These are phyloP conservation scores for Coprinellus micaceus DNA, from an alignment of 768 basidiomycete species.

Conservation along the genomic window DNA sequence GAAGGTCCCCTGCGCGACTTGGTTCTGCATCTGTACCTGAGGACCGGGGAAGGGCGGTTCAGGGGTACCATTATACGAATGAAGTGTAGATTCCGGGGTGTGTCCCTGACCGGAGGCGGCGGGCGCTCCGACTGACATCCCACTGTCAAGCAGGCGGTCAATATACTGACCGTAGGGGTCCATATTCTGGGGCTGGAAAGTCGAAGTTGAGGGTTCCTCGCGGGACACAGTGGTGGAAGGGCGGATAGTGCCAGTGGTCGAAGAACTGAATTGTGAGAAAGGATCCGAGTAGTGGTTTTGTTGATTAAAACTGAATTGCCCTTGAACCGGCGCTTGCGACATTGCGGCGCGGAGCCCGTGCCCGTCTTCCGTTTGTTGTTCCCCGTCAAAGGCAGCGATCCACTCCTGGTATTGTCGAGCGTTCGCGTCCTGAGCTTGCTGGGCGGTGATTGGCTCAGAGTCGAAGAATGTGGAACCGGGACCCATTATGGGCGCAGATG, in stretches of 20 bases:
- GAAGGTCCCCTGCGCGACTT: neutral
- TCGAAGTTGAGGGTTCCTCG: no score
- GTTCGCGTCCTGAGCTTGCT: slow-evolving; percentile 22
- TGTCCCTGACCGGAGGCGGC: slow-evolving; percentile 17
- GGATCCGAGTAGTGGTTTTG: no score
- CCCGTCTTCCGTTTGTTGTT: slow-evolving; percentile 19
- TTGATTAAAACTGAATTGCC: slow-evolving; percentile 13
- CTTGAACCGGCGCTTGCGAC: slow-evolving; percentile 10
- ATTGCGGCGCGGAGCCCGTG: slow-evolving; percentile 4
- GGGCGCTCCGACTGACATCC: slow-evolving; percentile 17
- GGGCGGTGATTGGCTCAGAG: slow-evolving; percentile 30
- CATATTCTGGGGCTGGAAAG: neutral
- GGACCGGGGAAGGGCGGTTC: slow-evolving; percentile 27
- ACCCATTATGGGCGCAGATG: slow-evolving; percentile 48
- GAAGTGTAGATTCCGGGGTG: slow-evolving; percentile 23
- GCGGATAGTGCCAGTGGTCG: no score
- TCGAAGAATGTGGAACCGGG: slow-evolving; percentile 54
- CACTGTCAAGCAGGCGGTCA: slow-evolving; percentile 5
- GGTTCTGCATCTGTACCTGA: neutral
- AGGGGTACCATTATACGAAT: slow-evolving; percentile 27
- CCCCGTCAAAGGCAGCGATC: slow-evolving; percentile 28
- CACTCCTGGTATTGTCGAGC: slow-evolving; percentile 42
- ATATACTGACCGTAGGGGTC: slow-evolving; percentile 13
- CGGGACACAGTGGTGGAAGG: no score
- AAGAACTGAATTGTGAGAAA: no score